These are phyloP conservation scores for Fusarium vanettenii DNA, from an alignment of 2,329 filamentous ascomycete species.

Conservation along the genomic window DNA sequence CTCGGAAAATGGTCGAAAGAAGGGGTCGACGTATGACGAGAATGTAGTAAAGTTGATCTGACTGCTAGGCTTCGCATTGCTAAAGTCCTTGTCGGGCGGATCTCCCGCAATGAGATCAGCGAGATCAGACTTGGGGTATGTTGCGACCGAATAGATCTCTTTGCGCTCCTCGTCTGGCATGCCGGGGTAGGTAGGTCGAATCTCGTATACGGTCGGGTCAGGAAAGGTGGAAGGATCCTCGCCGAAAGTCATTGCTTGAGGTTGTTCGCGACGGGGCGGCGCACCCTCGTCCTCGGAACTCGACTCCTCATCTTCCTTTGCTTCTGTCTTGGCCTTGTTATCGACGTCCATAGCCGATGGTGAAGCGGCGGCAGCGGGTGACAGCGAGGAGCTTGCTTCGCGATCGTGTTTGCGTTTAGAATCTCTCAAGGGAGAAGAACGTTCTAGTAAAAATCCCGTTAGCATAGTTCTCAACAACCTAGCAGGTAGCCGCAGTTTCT, in stretches of 20 bases:
- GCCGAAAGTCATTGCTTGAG: conserved; percentile 89
- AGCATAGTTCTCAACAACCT: conserved; percentile 4
- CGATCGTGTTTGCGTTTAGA: conserved; percentile 65
- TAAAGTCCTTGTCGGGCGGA: conserved; percentile 95
- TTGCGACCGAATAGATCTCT: conserved; percentile 86
- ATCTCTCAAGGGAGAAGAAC: conserved; percentile 65
- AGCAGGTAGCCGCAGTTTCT: background rate
- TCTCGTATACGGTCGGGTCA: conserved; percentile 95
- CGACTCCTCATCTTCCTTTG: conserved; percentile 57
- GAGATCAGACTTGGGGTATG: conserved; percentile 84
- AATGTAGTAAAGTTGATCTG: conserved; percentile 96
- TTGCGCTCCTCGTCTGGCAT: conserved; percentile 90
- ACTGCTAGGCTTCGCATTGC: conserved; percentile 89
- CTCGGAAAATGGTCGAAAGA: conserved; percentile 88
- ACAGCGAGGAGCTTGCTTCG: conserved; percentile 69
- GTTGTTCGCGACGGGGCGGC: conserved; percentile 71
- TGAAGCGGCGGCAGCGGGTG: conserved; percentile 63
- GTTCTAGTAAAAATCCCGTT: conserved; percentile 52
- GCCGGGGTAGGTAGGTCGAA: conserved; percentile 76
- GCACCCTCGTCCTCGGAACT: conserved; percentile 70
- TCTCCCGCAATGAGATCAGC: conserved; percentile 87
- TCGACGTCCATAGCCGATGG: conserved; percentile 70
- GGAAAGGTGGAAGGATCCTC: conserved; percentile 91
- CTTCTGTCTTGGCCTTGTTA: conserved; percentile 57
- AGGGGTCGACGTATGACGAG: conserved; percentile 91